These are phyloP conservation scores for Selaginella tamariscina DNA, from an alignment of 75 land plant genomes.

Conservation along the genomic window DNA sequence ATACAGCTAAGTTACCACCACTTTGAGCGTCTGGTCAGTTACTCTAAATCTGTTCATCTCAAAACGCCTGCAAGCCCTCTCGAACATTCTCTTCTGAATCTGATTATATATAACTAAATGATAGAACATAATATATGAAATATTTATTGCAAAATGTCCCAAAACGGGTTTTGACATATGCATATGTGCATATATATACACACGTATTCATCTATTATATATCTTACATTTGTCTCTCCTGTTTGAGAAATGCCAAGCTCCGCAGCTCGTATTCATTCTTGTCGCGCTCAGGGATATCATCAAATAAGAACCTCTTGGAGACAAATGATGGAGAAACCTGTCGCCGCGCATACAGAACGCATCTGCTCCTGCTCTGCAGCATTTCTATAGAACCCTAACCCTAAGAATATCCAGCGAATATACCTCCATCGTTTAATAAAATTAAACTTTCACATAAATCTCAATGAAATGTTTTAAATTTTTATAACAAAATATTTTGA, in stretches of 20 bases:
- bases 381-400: too few relatives aligned
- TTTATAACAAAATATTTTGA: too few relatives aligned
- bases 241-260: not conserved
- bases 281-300: not conserved
- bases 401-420: too few relatives aligned
- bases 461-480: too few relatives aligned
- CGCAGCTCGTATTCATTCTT: not conserved
- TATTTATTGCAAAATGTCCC: not conserved
- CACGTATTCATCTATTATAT: too few relatives aligned
- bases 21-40: not conserved
- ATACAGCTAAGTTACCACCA: too few relatives aligned
- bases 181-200: too few relatives aligned
- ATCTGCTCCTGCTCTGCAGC: too few relatives aligned
- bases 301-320: not conserved
- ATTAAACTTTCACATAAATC: too few relatives aligned
- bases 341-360: too few relatives aligned
- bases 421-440: too few relatives aligned
- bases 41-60: not conserved
- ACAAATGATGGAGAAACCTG: not conserved
- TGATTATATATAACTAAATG: not conserved
- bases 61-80: not conserved
- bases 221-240: not conserved
- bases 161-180: too few relatives aligned
- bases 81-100: not conserved
- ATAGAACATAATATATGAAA: not conserved